phyloP scores from a whole-genome alignment of 2,329 filamentous ascomycete species.

The Penicillium capsulatum region DNA sequence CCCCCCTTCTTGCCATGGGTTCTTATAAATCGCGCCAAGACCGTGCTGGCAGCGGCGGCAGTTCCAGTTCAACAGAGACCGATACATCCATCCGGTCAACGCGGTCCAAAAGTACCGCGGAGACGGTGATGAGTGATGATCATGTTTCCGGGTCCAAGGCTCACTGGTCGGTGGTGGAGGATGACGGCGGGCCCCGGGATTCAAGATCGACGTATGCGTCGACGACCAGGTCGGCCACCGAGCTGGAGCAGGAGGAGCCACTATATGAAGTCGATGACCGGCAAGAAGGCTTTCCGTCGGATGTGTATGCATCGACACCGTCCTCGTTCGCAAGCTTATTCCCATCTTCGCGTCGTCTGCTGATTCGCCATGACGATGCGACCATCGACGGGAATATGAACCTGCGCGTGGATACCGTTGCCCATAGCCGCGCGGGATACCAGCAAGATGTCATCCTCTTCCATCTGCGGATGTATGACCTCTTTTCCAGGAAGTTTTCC shows the following conservation, averaged over 20 bases:
- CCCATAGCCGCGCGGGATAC: slow-evolving; percentile 53
- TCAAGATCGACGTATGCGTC: slow-evolving; percentile 81
- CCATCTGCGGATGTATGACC: slow-evolving; percentile 90
- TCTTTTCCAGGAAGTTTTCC: slow-evolving; percentile 81
- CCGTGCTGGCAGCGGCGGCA: slow-evolving; percentile 25
- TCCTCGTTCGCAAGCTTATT: slow-evolving; percentile 80
- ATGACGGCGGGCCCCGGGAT: slow-evolving; percentile 39
- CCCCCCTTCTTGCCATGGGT: slow-evolving; percentile 20
- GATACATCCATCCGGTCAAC: slow-evolving; percentile 36
- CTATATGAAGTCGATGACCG: slow-evolving; percentile 49
- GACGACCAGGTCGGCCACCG: slow-evolving; percentile 60
- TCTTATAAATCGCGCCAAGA: slow-evolving; percentile 28
- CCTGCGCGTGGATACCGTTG: slow-evolving; percentile 76
- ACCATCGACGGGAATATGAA: slow-evolving; percentile 96
- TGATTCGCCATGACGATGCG: slow-evolving; percentile 84
- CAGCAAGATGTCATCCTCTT: slow-evolving; percentile 73
- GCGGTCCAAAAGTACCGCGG: slow-evolving; percentile 39
- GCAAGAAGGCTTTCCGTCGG: slow-evolving; percentile 59
- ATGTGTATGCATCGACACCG: slow-evolving; percentile 72
- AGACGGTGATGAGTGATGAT: slow-evolving; percentile 36
- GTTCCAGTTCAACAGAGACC: slow-evolving; percentile 38
- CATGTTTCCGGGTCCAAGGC: slow-evolving; percentile 21
- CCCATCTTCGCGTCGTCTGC: slow-evolving; percentile 74
- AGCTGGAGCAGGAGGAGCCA: slow-evolving; percentile 45
- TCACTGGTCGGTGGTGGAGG: slow-evolving; percentile 14